Evolutionary conservation across 257 asterid genomes (phyloP), one percentile per base, ranked within the genome.

Genomic region (Scutellaria galericulata): DNA sequence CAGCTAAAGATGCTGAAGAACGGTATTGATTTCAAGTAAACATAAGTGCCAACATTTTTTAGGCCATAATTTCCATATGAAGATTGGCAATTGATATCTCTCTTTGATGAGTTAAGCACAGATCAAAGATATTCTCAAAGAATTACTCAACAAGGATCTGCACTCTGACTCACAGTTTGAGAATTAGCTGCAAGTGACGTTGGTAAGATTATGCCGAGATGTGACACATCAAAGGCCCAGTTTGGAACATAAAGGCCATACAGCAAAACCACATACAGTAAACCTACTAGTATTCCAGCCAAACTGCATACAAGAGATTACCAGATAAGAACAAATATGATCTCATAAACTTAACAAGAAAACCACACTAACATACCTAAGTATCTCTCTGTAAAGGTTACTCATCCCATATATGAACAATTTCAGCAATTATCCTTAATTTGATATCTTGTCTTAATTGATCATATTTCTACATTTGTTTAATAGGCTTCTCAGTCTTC

Each of bases 241-340:
- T 85, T 81, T 63, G 97, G 93, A 77, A 89, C 86, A 78, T 87
- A 90, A 39, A 93, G 87, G 71, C 83, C 85, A 82, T 93, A 89
- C 66, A 90, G 83, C 81, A 93, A 68, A 75, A 72, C 79, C 85
- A 87, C 74, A 85, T 89, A 93, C 9, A 77, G 10, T 55, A 85
- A 65, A 78, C 91, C 88, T 10, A 90, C 66, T 61, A 77, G 65
- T 67, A 81, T 66, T 64, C 87, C 89, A 24, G 84, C 86, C 65
- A 74, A 79, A 54, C 98, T 93, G 90, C 79, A 63, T 60, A 71
- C n/a, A 50, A 66, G 71, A 79, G 58, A 71, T 62, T 64, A 77
- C 64, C 70, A 64, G 35, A 74, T 65, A 60, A 64, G 41, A 58
- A 60, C 46, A 83, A 44, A 55, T 13, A 56, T 48, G 48, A 54